phyloP scores from a whole-genome alignment of 768 basidiomycete species.

The Collybiopsis confluens region DNA sequence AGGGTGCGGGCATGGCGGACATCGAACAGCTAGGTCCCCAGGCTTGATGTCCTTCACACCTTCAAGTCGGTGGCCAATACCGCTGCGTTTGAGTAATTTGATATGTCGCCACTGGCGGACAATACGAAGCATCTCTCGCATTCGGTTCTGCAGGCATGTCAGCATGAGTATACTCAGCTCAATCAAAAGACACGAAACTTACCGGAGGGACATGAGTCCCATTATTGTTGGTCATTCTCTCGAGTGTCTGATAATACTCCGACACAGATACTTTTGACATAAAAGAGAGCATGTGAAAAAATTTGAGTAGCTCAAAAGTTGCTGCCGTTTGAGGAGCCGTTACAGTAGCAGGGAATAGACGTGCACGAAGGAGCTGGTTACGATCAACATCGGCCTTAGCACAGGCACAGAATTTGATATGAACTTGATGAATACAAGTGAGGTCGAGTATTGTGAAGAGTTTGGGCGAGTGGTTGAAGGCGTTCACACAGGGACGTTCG shows the following conservation, averaged over 20 bases:
- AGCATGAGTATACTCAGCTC: neutral
- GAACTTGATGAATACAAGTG: slow-evolving; percentile 7
- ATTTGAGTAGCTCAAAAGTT: slow-evolving; percentile 10
- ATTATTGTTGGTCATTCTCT: slow-evolving; percentile 7
- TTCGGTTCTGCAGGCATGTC: slow-evolving; percentile 7
- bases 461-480: neutral
- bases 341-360: slow-evolving; percentile 12
- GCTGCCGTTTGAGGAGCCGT: slow-evolving; percentile 8
- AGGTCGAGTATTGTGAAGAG: slow-evolving; percentile 8
- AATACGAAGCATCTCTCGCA: slow-evolving; percentile 4
- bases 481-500: neutral
- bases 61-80: slow-evolving; percentile 13
- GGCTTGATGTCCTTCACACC: slow-evolving; percentile 5
- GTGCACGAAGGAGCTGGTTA: slow-evolving; percentile 6
- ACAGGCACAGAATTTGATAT: slow-evolving; percentile 12
- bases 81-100: slow-evolving; percentile 19
- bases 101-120: slow-evolving; percentile 17
- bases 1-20: slow-evolving; percentile 23
- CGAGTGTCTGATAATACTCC: slow-evolving; percentile 7
- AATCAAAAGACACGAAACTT: neutral
- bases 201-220: slow-evolving; percentile 2
- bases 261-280: slow-evolving; percentile 6
- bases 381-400: neutral
- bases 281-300: slow-evolving; percentile 16
- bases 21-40: slow-evolving; percentile 18